phyloP scores from a whole-genome alignment of 176 grass and related monocot species.

The Triticum monococcum region DNA sequence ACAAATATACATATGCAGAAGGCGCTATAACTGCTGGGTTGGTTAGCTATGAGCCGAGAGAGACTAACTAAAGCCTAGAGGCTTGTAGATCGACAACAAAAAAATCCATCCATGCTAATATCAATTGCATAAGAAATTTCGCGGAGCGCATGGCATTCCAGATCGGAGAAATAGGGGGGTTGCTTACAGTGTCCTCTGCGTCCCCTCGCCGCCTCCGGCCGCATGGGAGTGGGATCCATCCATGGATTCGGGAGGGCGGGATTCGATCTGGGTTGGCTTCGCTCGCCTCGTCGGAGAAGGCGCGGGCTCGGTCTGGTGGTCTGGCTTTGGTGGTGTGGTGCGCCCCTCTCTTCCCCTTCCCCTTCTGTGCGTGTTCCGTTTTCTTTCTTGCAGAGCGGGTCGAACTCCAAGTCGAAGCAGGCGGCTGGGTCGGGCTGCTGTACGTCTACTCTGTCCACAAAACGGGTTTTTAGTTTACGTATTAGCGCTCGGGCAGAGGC shows the following conservation, averaged over 20 bases:
- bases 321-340: neutral
- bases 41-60: too few species aligned
- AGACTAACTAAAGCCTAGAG: too few species aligned
- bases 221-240: neutral
- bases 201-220: conserved; percentile 10
- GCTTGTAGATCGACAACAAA: neutral
- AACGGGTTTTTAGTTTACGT: too few species aligned
- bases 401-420: too few species aligned
- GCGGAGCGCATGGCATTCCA: neutral
- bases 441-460: too few species aligned
- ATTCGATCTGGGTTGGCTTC: neutral
- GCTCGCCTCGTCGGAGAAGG: neutral
- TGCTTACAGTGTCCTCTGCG: conserved; percentile 45
- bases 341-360: neutral
- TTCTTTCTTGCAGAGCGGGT: neutral
- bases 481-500: too few species aligned
- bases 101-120: too few species aligned
- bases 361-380: neutral
- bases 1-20: too few species aligned
- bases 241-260: neutral
- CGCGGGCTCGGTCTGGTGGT: neutral
- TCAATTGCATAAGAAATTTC: too few species aligned
- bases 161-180: neutral
- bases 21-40: too few species aligned
- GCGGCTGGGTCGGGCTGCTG: too few species aligned